Base-by-base conservation (phyloP, 106 monocot species). In the Vanilla planifolia region DNA sequence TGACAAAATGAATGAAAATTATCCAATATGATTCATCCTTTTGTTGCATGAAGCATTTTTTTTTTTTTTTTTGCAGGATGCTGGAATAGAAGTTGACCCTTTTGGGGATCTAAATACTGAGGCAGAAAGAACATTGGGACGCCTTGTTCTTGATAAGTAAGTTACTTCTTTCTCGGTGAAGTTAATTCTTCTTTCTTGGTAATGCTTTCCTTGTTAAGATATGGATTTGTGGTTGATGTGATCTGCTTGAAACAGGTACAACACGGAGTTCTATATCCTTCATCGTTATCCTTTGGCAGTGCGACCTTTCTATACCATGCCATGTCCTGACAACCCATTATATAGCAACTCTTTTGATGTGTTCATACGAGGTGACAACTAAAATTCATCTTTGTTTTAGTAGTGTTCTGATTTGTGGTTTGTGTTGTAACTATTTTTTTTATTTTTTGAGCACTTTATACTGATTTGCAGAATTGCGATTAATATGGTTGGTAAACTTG, bases 311-410 rank as follows among this genome's bases (percentile, higher is more conserved):
- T 96, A 96, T 67, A 96, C 96, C 24, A 96, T 96, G 96, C 96
- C 96, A 35, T 96, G 96, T 66, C 69, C 66, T 77, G 96, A 96
- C 50, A 65, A 96, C 52, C 63, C 68, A 40, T 59, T 46, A 37
- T 96, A 96, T 64, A 91, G 89, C 28, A 96, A 96, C 46, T 96
- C 96, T 15, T 96, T 96, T 51, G 96, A 96, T 77, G 96, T 96
- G 9, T 96, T 96, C 60, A 82, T 96, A 72, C 84, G 96, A 84
- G 96, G 96, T 91, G 47, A 67, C 72, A 36, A 67, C 47, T 17
- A 40, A 35, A 19, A 19, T 25, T 42, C 10, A 14, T 8, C 20
- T 25, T 52, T 2, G 29, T 41, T 57, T 57, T 36, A 5, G 19
- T 21, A 20, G 10, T 14, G 35, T n/a, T n/a, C n/a, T n/a, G n/a